A percentile compares a stretch with the other conserved stretches of the same genome.
Conservation (phyloP, 441 rosid genomes). For the Raphanus hybrid region DNA sequence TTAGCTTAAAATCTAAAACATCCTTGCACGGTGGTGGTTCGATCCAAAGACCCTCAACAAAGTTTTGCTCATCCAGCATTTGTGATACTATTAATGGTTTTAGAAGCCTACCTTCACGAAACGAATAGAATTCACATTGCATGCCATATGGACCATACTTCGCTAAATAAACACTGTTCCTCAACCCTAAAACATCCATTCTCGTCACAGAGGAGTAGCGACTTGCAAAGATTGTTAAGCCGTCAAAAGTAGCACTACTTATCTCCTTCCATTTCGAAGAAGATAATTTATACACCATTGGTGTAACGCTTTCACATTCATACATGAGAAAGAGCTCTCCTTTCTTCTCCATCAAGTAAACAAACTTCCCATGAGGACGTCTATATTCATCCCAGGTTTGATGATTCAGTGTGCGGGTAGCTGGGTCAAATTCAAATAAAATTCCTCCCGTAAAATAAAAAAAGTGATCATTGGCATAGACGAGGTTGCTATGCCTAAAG, state of each 20-base stretch:
- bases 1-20: background rate
- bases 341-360: background rate
- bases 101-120: background rate
- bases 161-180: background rate
- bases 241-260: background rate
- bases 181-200: background rate
- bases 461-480: background rate
- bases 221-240: background rate
- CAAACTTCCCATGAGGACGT: background rate
- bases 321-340: constrained; percentile 11
- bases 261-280: background rate
- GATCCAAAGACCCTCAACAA: background rate
- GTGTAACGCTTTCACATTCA: background rate
- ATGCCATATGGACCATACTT: background rate
- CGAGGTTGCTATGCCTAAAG: background rate
- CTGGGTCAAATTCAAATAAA: background rate
- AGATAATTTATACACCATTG: background rate
- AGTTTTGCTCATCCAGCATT: background rate
- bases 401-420: background rate
- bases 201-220: background rate
- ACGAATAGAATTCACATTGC: background rate
- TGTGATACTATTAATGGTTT: background rate
- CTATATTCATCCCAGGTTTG: background rate
- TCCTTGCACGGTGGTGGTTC: background rate
- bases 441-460: background rate